Evolutionary conservation across 345 rosid genomes (phyloP).

Genomic region (Ceriops zippeliana): DNA sequence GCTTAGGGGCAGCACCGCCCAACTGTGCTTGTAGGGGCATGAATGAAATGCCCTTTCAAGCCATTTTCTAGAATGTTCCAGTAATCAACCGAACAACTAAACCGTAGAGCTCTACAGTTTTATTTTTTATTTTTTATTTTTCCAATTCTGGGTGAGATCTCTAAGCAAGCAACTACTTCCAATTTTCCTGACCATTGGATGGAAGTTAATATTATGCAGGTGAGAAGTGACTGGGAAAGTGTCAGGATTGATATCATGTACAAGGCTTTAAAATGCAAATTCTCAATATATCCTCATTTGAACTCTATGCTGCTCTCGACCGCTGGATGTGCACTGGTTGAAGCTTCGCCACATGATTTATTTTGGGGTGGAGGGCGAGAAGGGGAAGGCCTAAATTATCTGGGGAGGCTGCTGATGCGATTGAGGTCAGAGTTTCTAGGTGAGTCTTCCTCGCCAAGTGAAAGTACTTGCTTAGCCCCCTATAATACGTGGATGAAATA

Average conservation of each 20-base stretch:
- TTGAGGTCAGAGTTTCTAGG: constrained; percentile 79
- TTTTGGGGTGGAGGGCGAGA: constrained; percentile 98
- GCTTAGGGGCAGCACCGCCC: no score
- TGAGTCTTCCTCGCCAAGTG: constrained; percentile 45
- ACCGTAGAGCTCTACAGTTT: no score
- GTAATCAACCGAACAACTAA: no score
- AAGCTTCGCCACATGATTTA: constrained; percentile 91
- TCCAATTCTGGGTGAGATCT: no score
- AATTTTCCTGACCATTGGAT: neutral
- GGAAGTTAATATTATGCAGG: constrained; percentile 39
- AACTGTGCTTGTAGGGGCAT: no score
- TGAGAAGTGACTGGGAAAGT: constrained; percentile 74
- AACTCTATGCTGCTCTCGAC: constrained; percentile 73
- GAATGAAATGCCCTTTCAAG: no score
- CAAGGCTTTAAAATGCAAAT: constrained; percentile 73
- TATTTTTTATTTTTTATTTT: no score
- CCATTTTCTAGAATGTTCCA: no score
- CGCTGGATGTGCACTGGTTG: constrained; percentile 73
- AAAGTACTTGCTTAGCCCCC: constrained; percentile 32
- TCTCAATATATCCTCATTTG: constrained; percentile 81
- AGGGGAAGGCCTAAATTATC: constrained; percentile 89
- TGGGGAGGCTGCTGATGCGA: constrained; percentile 84
- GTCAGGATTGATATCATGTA: constrained; percentile 79
- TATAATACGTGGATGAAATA: constrained; percentile 8
- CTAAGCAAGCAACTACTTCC: no score